Evolutionary conservation across 495 filamentous ascomycete genomes (phyloP).

Genomic region (Neurospora sp.): DNA sequence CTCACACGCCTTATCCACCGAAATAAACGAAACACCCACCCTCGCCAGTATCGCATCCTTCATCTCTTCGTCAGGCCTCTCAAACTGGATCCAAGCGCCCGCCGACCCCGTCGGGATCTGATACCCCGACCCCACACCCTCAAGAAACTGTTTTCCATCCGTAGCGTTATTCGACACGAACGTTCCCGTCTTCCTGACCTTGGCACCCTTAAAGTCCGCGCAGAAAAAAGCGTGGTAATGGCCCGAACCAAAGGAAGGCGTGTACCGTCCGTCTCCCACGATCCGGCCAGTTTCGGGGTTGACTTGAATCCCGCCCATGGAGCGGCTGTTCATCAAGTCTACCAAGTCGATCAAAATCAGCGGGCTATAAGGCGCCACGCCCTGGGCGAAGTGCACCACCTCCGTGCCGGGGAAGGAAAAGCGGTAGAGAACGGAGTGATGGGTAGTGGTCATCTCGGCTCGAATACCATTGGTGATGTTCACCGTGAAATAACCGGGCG

Average conservation of each 20-base stretch:
- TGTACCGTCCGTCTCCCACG: constrained; percentile 51
- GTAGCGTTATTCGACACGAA: constrained; percentile 36
- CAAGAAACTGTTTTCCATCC: constrained; percentile 38
- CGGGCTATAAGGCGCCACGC: constrained; percentile 40
- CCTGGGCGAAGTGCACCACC: background rate
- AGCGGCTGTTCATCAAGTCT: constrained; percentile 51
- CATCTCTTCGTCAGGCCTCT: constrained; percentile 14
- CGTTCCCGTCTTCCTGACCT: constrained; percentile 46
- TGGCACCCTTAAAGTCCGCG: constrained; percentile 56
- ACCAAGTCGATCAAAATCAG: constrained; percentile 54
- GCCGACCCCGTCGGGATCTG: constrained; percentile 45
- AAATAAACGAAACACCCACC: constrained; percentile 60
- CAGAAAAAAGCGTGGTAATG: constrained; percentile 52
- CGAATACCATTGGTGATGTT: constrained; percentile 49
- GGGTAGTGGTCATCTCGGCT: constrained; percentile 62
- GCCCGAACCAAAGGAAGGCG: constrained; percentile 60
- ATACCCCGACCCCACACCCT: constrained; percentile 27
- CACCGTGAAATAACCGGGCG: constrained; percentile 60
- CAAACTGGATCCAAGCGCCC: constrained; percentile 54
- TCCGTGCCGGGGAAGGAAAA: constrained; percentile 48
- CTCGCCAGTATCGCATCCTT: constrained; percentile 42
- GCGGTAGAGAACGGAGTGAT: constrained; percentile 56
- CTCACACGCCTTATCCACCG: constrained; percentile 47
- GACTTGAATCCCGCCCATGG: constrained; percentile 47
- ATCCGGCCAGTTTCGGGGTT: constrained; percentile 45